Evolutionary conservation across 371 early-diverging fungal species (phyloP).

Genomic region (Nosema muscidifuracis): DNA sequence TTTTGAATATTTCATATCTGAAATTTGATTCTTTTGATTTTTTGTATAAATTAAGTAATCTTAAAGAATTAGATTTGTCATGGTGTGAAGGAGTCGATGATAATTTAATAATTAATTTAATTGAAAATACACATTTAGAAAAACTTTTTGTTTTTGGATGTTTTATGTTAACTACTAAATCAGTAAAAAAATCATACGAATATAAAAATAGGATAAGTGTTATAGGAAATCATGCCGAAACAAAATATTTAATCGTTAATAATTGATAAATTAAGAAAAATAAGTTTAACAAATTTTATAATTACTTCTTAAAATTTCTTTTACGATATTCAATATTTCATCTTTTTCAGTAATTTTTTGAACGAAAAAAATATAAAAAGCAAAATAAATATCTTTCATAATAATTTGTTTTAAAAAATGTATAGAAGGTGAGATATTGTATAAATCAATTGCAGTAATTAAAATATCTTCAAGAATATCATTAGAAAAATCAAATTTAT

Average conservation of each 20-base stretch:
- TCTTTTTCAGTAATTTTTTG: too few relatives aligned
- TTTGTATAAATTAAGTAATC: background rate
- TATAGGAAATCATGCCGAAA: constrained; percentile 47
- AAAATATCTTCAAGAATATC: background rate
- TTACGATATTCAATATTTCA: too few relatives aligned
- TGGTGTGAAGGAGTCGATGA: constrained; percentile 28
- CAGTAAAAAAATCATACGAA: constrained; percentile 14
- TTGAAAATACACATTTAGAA: constrained; percentile 14
- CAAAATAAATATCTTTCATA: background rate
- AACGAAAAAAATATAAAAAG: background rate
- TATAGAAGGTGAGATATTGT: background rate
- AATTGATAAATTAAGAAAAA: background rate
- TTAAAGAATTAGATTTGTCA: constrained; percentile 27
- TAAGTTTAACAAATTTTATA: background rate
- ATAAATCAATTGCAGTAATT: background rate
- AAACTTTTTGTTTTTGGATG: constrained; percentile 44
- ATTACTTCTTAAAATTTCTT: background rate
- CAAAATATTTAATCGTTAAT: constrained; percentile 26
- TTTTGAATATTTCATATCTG: constrained; percentile 37
- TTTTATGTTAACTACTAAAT: constrained; percentile 28
- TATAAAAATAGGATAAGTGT: constrained; percentile 12
- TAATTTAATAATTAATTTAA: constrained; percentile 11
- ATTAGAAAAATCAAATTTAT: background rate
- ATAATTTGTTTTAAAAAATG: background rate
- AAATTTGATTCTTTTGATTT: background rate